phyloP scores from a whole-genome alignment of 257 asterid species.

The Ligustrum vulgare region DNA sequence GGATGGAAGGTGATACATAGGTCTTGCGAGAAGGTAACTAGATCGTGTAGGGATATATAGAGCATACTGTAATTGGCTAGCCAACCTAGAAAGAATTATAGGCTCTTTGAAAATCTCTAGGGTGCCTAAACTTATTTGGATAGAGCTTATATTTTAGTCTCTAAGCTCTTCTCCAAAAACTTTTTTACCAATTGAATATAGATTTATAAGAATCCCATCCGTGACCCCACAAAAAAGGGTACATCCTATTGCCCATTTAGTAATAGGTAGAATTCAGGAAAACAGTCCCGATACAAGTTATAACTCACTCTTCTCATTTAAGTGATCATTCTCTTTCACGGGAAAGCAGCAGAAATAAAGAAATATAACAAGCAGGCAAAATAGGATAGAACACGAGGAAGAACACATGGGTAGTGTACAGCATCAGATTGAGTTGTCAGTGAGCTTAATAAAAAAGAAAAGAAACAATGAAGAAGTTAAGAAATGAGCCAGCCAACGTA shows the following conservation, averaged over 20 bases:
- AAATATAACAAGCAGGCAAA: not conserved
- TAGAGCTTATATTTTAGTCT: no score
- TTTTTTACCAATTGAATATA: not conserved
- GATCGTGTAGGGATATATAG: not conserved
- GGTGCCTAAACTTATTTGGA: no score
- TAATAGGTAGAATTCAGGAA: not conserved
- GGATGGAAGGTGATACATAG: not conserved
- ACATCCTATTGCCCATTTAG: not conserved
- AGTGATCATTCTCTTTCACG: not conserved
- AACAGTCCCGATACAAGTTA: not conserved
- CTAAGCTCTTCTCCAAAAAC: not conserved
- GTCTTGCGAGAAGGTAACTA: not conserved
- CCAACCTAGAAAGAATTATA: not conserved
- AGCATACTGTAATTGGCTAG: not conserved
- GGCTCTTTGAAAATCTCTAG: no score
- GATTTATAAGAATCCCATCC: not conserved
- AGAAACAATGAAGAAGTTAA: not conserved
- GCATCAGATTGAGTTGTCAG: constrained; percentile 4
- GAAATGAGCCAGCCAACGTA: constrained; percentile 10
- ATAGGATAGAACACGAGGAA: not conserved
- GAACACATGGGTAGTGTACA: not conserved
- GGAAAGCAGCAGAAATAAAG: constrained; percentile 9
- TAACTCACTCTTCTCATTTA: constrained; percentile 11
- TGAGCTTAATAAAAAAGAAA: constrained; percentile 1
- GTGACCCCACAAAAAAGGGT: not conserved